These are phyloP conservation scores for Tulasnella sp. DNA, from an alignment of 768 basidiomycete species.

Conservation along the genomic window DNA sequence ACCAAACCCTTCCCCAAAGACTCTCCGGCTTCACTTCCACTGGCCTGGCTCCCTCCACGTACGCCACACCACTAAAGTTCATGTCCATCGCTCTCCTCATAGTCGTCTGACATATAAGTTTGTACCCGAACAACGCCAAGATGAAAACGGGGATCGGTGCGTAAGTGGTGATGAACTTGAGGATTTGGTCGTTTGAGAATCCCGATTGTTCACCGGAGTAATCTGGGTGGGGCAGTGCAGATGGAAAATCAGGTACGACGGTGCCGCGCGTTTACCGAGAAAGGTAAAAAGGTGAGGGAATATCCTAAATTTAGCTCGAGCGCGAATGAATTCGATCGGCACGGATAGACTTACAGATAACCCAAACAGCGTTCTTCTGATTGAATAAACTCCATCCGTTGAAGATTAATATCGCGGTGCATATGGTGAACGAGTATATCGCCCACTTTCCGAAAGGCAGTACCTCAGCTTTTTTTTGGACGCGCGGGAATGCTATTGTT, in stretches of 20 bases:
- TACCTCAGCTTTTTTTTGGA: not conserved
- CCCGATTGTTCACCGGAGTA: not conserved
- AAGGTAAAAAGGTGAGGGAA: not conserved
- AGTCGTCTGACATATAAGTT: slow-evolving; percentile 29
- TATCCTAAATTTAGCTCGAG: not conserved
- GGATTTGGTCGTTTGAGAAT: slow-evolving; percentile 12
- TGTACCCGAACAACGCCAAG: slow-evolving; percentile 30
- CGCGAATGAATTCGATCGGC: not conserved
- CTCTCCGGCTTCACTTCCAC: not conserved
- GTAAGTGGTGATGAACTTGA: slow-evolving; percentile 26
- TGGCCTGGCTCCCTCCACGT: not conserved
- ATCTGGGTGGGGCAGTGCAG: not conserved
- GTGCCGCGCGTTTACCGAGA: not conserved
- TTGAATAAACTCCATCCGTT: slow-evolving; percentile 29
- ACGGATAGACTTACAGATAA: slow-evolving; percentile 7
- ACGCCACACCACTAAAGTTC: slow-evolving; percentile 22
- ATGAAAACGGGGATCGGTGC: slow-evolving; percentile 27
- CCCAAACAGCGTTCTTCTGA: slow-evolving; percentile 9
- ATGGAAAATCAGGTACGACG: not conserved
- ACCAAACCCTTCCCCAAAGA: slow-evolving; percentile 4
- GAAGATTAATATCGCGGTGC: slow-evolving; percentile 28
- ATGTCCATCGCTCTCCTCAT: slow-evolving; percentile 23
- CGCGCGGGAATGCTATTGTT: not conserved
- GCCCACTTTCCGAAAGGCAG: slow-evolving; percentile 22
- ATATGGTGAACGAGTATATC: slow-evolving; percentile 28